Percentiles rank a stretch among this genome's conserved stretches.
Evolutionary conservation across 331 rosid genomes (phyloP).

Genomic region (Erythrophleum ivorense): DNA sequence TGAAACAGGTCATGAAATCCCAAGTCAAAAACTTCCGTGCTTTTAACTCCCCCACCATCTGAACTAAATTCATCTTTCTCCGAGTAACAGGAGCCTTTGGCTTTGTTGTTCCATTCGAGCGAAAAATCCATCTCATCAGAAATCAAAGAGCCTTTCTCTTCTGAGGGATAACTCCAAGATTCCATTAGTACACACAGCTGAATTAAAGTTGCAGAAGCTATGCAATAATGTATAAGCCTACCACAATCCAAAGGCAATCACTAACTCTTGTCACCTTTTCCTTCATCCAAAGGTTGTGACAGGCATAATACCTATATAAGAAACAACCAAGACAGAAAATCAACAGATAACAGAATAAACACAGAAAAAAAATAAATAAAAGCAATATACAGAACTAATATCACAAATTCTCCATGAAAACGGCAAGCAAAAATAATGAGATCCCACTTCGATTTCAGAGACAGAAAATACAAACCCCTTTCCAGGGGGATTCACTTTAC

Average conservation of each 20-base stretch:
- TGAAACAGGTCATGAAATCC: conserved; percentile 56
- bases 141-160: conserved; percentile 62
- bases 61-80: conserved; percentile 50
- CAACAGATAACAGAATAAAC: conserved; percentile 29
- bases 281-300: conserved; percentile 26
- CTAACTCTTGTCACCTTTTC: conserved; percentile 36
- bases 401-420: conserved; percentile 16
- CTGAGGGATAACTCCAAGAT: conserved; percentile 71
- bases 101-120: conserved; percentile 62
- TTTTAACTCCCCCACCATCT: conserved; percentile 52
- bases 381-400: conserved; percentile 28
- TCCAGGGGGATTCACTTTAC: conserved; percentile 18
- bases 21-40: conserved; percentile 61
- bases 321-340: conserved; percentile 18
- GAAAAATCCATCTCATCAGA: conserved; percentile 69
- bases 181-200: conserved; percentile 55
- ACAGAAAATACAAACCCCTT: conserved; percentile 29
- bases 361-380: conserved; percentile 25
- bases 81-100: conserved; percentile 48
- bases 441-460: conserved; percentile 29
- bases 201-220: conserved; percentile 38
- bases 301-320: conserved; percentile 15
- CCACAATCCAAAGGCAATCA: conserved; percentile 35
- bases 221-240: conserved; percentile 41
- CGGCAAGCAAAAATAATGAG: conserved; percentile 35